Evolutionary conservation across 257 asterid species (phyloP).

Genomic region (Sherardia arvensis): DNA sequence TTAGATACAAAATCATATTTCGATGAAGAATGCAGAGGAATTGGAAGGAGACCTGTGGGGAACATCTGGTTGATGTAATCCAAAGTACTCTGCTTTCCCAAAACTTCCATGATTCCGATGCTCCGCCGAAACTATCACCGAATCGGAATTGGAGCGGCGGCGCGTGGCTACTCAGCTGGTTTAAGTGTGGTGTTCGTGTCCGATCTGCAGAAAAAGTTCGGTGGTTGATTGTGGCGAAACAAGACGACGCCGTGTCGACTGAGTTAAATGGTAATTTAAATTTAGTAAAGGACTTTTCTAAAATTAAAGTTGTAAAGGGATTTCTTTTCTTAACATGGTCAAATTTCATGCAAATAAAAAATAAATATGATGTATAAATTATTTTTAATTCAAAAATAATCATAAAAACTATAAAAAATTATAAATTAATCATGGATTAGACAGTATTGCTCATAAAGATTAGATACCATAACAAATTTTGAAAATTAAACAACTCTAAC

Average conservation of each 20-base stretch:
- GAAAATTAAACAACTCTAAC: too few species aligned
- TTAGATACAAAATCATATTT: too few species aligned
- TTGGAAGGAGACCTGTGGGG: slow-evolving; percentile 59
- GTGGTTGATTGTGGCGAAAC: neutral
- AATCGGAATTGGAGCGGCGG: neutral
- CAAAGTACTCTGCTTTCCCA: slow-evolving; percentile 74
- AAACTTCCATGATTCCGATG: slow-evolving; percentile 36
- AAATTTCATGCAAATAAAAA: too few species aligned
- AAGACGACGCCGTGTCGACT: neutral
- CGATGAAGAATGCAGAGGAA: neutral
- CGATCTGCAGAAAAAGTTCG: neutral
- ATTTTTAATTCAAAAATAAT: too few species aligned
- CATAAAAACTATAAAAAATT: too few species aligned
- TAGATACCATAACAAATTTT: too few species aligned
- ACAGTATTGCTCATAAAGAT: too few species aligned
- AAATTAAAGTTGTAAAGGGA: too few species aligned
- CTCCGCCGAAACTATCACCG: neutral
- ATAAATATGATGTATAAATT: too few species aligned
- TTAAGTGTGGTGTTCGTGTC: neutral
- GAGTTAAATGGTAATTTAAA: neutral
- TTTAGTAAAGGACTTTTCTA: neutral
- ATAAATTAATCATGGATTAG: too few species aligned
- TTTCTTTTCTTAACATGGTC: neutral
- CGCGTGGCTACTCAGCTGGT: neutral
- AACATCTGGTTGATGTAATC: slow-evolving; percentile 98